Evolutionary conservation across 1,284 basidiomycete species (phyloP).

Genomic region (Malassezia sp.): DNA sequence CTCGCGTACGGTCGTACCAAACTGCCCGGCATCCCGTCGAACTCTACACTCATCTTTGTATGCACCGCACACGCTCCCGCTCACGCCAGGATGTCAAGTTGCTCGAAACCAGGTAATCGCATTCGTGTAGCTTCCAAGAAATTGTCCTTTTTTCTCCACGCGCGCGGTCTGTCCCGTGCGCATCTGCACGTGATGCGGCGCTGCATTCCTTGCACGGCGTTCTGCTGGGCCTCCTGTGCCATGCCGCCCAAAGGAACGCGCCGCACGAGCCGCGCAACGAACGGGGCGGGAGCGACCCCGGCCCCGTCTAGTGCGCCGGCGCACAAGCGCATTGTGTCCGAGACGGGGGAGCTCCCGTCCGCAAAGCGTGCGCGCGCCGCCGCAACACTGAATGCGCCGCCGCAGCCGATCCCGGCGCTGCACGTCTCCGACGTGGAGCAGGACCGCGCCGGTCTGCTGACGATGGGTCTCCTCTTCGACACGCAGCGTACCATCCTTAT

Average conservation of each 20-base stretch:
- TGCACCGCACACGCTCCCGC: too few relatives aligned
- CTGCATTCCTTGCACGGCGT: too few relatives aligned
- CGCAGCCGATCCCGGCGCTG: constrained; percentile 5
- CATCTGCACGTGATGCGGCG: too few relatives aligned
- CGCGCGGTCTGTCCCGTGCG: background rate
- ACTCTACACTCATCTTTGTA: constrained; percentile 52
- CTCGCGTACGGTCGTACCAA: constrained; percentile 53
- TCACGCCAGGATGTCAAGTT: constrained; percentile 55
- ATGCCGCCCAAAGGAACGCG: constrained; percentile 15
- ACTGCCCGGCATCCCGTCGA: constrained; percentile 51
- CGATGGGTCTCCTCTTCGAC: constrained; percentile 2
- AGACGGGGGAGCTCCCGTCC: constrained; percentile 11
- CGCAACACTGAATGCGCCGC: constrained; percentile 12
- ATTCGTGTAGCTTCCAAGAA: too few relatives aligned
- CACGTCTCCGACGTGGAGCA: background rate
- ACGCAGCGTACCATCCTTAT: constrained; percentile 9
- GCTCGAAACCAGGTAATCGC: constrained; percentile 50
- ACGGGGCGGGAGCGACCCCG: background rate
- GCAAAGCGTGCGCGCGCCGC: constrained; percentile 5
- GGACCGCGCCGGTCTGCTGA: background rate
- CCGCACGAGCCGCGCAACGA: background rate
- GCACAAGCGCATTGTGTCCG: constrained; percentile 27
- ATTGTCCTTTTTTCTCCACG: background rate
- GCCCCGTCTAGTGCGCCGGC: background rate
- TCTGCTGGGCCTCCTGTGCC: background rate